A percentile compares a stretch with the other conserved stretches of the same genome.
phyloP scores from a whole-genome alignment of 164 flowering plant species.

The Aristolochia contorta region DNA sequence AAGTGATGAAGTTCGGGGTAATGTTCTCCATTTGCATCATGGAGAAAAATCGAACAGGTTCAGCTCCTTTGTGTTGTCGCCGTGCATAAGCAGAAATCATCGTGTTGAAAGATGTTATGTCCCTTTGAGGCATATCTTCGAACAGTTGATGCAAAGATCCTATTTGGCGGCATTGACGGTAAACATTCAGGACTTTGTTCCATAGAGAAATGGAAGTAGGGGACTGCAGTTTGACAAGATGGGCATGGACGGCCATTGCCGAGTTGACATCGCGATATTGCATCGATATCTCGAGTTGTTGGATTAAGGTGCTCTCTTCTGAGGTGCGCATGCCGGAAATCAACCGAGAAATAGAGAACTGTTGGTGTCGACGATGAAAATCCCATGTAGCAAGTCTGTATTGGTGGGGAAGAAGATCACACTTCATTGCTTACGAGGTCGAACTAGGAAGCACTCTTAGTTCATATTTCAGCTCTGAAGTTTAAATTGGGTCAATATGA shows the following conservation, averaged over 20 bases:
- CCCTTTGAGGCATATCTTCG: constrained; percentile 17
- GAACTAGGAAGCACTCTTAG: too few relatives aligned
- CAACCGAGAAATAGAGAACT: constrained; percentile 1
- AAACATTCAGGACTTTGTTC: constrained; percentile 19
- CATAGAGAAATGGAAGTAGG: constrained; percentile 15
- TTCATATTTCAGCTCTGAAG: too few relatives aligned
- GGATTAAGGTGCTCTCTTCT: constrained; percentile 4
- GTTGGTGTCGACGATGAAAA: constrained; percentile 1
- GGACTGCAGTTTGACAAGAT: constrained; percentile 15
- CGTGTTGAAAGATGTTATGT: constrained; percentile 14
- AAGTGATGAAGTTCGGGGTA: constrained; percentile 16
- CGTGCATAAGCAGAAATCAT: constrained; percentile 9
- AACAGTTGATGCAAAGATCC: constrained; percentile 7
- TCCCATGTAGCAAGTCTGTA: neutral
- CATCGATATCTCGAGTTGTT: constrained; percentile 1
- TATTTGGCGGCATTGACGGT: constrained; percentile 7
- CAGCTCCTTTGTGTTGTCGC: neutral
- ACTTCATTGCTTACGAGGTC: neutral
- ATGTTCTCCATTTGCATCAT: constrained; percentile 13
- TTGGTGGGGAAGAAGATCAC: constrained; percentile 2
- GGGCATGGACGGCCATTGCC: constrained; percentile 12
- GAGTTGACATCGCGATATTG: constrained; percentile 1
- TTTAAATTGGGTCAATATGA: too few relatives aligned
- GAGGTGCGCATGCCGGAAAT: constrained; percentile 5
- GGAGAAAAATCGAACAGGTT: constrained; percentile 5